Percentiles rank a stretch among this genome's conserved stretches.
Conservation (phyloP, 2,329 filamentous ascomycete species). For the Pseudocercospora musae region DNA sequence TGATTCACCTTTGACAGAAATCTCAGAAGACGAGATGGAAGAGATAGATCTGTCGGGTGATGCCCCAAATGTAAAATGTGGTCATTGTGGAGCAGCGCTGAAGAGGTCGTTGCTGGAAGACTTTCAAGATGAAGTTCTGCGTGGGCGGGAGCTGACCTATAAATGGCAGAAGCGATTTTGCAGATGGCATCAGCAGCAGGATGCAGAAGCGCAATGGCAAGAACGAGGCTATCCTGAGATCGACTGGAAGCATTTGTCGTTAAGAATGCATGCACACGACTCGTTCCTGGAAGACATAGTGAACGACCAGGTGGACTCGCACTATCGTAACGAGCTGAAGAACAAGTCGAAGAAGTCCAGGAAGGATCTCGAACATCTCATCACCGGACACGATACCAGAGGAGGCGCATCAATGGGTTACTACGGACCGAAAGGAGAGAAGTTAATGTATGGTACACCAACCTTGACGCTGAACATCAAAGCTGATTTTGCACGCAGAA, state of each 20-base stretch:
- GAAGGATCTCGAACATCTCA: constrained; percentile 20
- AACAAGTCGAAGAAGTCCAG: constrained; percentile 22
- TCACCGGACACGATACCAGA: constrained; percentile 11
- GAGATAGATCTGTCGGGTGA: constrained; percentile 7
- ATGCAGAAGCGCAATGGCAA: constrained; percentile 30
- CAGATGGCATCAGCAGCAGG: constrained; percentile 29
- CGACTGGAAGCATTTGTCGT: constrained; percentile 30
- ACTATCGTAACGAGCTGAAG: constrained; percentile 28
- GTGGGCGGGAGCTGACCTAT: constrained; percentile 26
- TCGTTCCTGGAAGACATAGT: constrained; percentile 27
- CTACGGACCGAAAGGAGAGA: constrained; percentile 37
- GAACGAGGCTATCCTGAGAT: constrained; percentile 35
- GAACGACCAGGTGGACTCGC: constrained; percentile 21
- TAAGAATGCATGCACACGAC: constrained; percentile 29
- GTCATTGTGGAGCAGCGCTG: constrained; percentile 27
- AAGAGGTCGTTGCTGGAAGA: constrained; percentile 26
- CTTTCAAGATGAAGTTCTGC: constrained; percentile 29
- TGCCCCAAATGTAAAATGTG: constrained; percentile 18
- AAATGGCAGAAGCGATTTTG: constrained; percentile 37
- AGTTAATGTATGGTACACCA: constrained; percentile 30
- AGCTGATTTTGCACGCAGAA: constrained; percentile 24
- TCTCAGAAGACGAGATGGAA: constrained; percentile 14
- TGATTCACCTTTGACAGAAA: constrained; percentile 1
- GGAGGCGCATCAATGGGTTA: constrained; percentile 30
- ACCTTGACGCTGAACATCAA: not conserved